Evolutionary conservation across 2,329 filamentous ascomycete genomes (phyloP).

Genomic region (Ustulina deusta): DNA sequence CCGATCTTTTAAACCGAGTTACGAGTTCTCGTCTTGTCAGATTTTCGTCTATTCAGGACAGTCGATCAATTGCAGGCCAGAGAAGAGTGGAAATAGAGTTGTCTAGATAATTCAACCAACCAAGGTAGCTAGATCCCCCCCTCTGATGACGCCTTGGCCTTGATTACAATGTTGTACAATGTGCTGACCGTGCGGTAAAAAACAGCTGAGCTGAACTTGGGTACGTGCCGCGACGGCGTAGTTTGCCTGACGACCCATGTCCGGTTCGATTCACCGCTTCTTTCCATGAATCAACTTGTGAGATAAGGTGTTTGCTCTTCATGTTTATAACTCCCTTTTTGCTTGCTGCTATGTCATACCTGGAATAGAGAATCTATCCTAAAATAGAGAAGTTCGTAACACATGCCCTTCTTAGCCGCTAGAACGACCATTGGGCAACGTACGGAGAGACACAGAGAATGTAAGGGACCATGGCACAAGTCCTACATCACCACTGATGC

Average conservation of each 20-base stretch:
- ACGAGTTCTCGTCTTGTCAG: constrained; percentile 13
- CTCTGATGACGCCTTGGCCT: constrained; percentile 3
- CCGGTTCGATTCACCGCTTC: constrained; percentile 34
- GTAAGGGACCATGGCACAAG: constrained; percentile 8
- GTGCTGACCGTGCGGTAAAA: constrained; percentile 18
- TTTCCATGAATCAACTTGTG: constrained; percentile 4
- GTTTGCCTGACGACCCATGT: constrained; percentile 22
- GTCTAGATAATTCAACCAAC: constrained; percentile 10
- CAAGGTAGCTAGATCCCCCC: background rate
- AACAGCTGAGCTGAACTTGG: constrained; percentile 5
- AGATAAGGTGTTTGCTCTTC: constrained; percentile 19
- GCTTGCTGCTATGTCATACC: background rate
- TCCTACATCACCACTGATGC: constrained; percentile 1
- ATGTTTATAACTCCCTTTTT: background rate
- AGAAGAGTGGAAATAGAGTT: background rate
- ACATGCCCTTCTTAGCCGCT: background rate
- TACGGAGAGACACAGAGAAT: background rate
- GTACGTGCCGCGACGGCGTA: constrained; percentile 6
- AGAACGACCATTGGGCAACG: background rate
- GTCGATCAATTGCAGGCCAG: background rate
- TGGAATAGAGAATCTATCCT: background rate
- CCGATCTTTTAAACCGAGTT: constrained; percentile 4
- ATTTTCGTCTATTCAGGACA: background rate
- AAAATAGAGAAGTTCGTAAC: background rate
- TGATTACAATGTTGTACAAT: constrained; percentile 5